phyloP scores from a whole-genome alignment of 208 protist species.

The Balamuthia mandrillaris region DNA sequence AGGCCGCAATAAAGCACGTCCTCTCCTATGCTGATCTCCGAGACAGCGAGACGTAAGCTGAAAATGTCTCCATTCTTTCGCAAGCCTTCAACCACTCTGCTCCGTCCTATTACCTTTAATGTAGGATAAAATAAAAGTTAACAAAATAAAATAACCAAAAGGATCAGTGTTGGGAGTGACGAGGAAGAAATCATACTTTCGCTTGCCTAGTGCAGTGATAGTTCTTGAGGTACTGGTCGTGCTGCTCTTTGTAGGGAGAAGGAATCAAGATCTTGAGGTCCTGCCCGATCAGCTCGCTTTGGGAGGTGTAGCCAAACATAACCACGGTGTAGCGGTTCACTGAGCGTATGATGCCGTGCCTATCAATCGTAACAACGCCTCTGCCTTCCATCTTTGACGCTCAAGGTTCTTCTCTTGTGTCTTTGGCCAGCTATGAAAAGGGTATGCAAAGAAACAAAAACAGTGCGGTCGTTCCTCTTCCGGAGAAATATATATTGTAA shows the following conservation, averaged over 20 bases:
- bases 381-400: no score
- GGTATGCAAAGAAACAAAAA: no score
- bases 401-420: no score
- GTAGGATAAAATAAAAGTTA: no score
- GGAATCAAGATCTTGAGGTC: conserved; percentile 18
- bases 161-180: no score
- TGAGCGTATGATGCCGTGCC: neutral
- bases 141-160: no score
- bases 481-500: no score
- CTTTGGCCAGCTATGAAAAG: no score
- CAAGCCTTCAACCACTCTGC: conserved; percentile 24
- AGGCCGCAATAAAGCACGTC: conserved; percentile 22
- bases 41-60: conserved; percentile 11
- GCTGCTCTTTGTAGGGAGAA: conserved; percentile 31
- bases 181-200: no score
- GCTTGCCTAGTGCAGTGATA: neutral
- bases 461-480: no score
- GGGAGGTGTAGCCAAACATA: conserved; percentile 35
- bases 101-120: no score
- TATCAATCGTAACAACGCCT: conserved; percentile 7
- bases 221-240: conserved; percentile 15
- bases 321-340: neutral
- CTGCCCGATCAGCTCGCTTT: conserved; percentile 18
- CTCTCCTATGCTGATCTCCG: conserved; percentile 5
- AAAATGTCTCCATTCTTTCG: conserved; percentile 17